phyloP scores from a whole-genome alignment of 2,329 filamentous ascomycete species.

The Lecanicillium sp. region DNA sequence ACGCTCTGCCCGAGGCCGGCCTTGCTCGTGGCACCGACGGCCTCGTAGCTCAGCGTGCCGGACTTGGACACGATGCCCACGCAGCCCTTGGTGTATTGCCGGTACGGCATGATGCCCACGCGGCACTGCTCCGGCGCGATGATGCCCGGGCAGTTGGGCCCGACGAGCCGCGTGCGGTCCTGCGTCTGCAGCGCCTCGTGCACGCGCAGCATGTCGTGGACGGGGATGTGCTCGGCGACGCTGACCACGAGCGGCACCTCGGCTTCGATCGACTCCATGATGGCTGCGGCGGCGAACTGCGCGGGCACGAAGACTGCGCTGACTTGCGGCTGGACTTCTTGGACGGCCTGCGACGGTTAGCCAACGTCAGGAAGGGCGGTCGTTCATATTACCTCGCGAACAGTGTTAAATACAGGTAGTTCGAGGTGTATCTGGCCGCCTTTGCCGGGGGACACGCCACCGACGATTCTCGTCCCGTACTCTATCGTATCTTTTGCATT shows the following conservation, averaged over 20 bases:
- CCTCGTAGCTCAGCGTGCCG: slow-evolving; percentile 74
- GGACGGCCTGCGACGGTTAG: slow-evolving; percentile 26
- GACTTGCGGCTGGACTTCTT: slow-evolving; percentile 48
- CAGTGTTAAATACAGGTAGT: slow-evolving; percentile 31
- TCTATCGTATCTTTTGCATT: slow-evolving; percentile 33
- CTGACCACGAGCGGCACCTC: slow-evolving; percentile 73
- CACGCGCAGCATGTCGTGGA: slow-evolving; percentile 68
- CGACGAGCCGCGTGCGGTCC: slow-evolving; percentile 64
- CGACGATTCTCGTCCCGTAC: slow-evolving; percentile 33
- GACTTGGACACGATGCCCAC: slow-evolving; percentile 76
- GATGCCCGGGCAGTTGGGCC: slow-evolving; percentile 76
- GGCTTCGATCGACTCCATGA: slow-evolving; percentile 70
- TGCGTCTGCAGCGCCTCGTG: slow-evolving; percentile 67
- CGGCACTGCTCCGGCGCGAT: slow-evolving; percentile 65
- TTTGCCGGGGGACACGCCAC: slow-evolving; percentile 33
- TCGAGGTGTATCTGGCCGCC: slow-evolving; percentile 27
- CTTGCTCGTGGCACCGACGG: slow-evolving; percentile 66
- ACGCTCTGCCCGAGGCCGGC: slow-evolving; percentile 72
- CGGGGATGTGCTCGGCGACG: slow-evolving; percentile 73
- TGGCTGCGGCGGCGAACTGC: slow-evolving; percentile 57
- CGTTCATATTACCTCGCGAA: slow-evolving; percentile 23
- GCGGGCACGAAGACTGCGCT: slow-evolving; percentile 71
- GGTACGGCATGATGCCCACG: slow-evolving; percentile 36
- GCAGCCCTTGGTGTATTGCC: slow-evolving; percentile 47
- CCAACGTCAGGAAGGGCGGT: not conserved